A percentile compares a stretch with the other conserved stretches of the same genome.
Evolutionary conservation across 495 filamentous ascomycete species (phyloP).

Genomic region (Oidiodendron maius): DNA sequence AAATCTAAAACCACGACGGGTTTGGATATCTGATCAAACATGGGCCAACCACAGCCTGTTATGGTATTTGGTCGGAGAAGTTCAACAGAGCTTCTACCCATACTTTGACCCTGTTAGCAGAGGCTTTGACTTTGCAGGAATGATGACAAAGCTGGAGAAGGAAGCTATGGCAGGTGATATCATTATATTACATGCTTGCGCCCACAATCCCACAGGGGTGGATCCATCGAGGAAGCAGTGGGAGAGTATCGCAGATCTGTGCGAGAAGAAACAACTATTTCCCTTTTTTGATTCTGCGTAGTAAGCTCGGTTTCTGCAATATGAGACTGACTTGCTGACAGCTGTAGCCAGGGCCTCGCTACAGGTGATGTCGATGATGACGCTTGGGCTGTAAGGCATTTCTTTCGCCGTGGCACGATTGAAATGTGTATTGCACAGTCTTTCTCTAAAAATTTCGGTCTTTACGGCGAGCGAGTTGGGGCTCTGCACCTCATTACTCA

Average conservation of each 20-base stretch:
- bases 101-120: background rate
- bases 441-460: conserved; percentile 52
- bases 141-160: conserved; percentile 10
- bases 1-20: too few species aligned
- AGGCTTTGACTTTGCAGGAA: conserved; percentile 8
- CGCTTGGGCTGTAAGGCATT: conserved; percentile 48
- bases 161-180: conserved; percentile 37
- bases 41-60: conserved; percentile 46
- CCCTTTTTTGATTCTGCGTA: conserved; percentile 54
- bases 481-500: conserved; percentile 14
- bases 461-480: conserved; percentile 28
- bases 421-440: conserved; percentile 42
- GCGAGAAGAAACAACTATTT: conserved; percentile 44
- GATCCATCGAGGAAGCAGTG: conserved; percentile 49
- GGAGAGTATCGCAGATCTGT: conserved; percentile 44
- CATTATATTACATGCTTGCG: conserved; percentile 47
- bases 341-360: conserved; percentile 51
- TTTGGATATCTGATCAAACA: too few species aligned
- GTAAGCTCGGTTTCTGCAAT: too few species aligned
- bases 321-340: too few species aligned
- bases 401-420: conserved; percentile 26
- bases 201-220: conserved; percentile 50
- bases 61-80: conserved; percentile 38
- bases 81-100: conserved; percentile 33
- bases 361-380: conserved; percentile 47